phyloP scores from a whole-genome alignment of 306 rosid species.

The Cucumis cinereus region DNA sequence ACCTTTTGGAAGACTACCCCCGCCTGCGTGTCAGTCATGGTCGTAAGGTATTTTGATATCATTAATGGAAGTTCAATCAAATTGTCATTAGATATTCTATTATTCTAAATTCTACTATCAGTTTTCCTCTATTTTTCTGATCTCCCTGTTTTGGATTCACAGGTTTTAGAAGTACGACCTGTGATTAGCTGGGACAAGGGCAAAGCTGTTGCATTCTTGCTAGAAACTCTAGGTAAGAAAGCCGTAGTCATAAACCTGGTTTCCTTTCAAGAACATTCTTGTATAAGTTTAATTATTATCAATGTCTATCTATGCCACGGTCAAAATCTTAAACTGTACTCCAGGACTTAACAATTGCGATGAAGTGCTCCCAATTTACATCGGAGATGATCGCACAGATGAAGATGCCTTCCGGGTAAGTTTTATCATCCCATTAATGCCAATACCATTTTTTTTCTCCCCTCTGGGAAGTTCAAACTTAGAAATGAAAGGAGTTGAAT shows the following conservation, averaged over 20 bases:
- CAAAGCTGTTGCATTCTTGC: slow-evolving; percentile 87
- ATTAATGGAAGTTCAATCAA: slow-evolving; percentile 2
- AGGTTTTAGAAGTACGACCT: slow-evolving; percentile 98
- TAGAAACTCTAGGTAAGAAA: slow-evolving; percentile 81
- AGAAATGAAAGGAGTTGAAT: background rate
- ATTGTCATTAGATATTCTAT: background rate
- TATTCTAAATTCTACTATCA: background rate
- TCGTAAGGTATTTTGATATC: slow-evolving; percentile 52
- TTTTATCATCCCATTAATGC: background rate
- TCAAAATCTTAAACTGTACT: slow-evolving; percentile 19
- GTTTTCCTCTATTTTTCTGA: background rate
- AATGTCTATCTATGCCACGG: slow-evolving; percentile 5
- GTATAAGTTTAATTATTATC: background rate
- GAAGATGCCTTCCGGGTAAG: slow-evolving; percentile 94
- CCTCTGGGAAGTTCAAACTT: background rate
- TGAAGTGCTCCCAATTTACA: slow-evolving; percentile 84
- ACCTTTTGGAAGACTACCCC: slow-evolving; percentile 55
- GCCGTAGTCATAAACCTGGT: background rate
- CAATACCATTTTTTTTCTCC: too few relatives aligned
- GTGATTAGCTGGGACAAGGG: slow-evolving; percentile 93
- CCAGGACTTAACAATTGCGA: slow-evolving; percentile 57
- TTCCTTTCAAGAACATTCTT: background rate
- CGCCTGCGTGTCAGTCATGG: slow-evolving; percentile 70
- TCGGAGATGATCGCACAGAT: slow-evolving; percentile 90
- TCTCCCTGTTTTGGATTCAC: background rate